Conservation (phyloP, 306 rosid genomes). For the Hippophae gyantsensis region DNA sequence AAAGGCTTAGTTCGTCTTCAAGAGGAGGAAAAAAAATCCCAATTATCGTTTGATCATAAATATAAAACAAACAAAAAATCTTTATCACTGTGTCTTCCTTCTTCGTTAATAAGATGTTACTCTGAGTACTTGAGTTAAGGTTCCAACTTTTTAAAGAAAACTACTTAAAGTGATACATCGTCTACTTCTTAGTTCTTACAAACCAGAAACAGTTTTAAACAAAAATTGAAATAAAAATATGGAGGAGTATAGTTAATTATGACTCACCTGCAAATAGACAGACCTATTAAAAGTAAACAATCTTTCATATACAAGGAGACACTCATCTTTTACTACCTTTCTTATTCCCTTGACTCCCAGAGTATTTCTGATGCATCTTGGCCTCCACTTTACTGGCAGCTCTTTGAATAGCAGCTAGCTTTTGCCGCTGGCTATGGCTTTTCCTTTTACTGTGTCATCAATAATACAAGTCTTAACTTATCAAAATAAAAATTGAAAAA, state of each 20-base stretch:
- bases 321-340: slow-evolving; percentile 45
- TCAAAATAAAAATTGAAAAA: background rate
- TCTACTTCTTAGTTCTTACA: background rate
- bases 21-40: no score
- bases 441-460: slow-evolving; percentile 42
- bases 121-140: background rate
- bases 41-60: no score
- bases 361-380: slow-evolving; percentile 30
- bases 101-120: no score
- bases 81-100: no score
- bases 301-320: slow-evolving; percentile 23
- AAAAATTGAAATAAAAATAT: background rate
- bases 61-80: no score
- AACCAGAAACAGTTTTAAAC: background rate
- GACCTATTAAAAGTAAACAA: background rate
- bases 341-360: slow-evolving; percentile 34
- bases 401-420: slow-evolving; percentile 57
- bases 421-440: slow-evolving; percentile 47
- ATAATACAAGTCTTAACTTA: background rate
- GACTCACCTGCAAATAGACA: background rate
- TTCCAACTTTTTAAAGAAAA: background rate
- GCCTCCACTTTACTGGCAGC: slow-evolving; percentile 59
- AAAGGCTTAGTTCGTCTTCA: no score
- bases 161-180: background rate
- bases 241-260: slow-evolving; percentile 1